Evolutionary conservation across 768 basidiomycete genomes (phyloP), one percentile per base, ranked within the genome.

Genomic region (Termitomyces titanicus): DNA sequence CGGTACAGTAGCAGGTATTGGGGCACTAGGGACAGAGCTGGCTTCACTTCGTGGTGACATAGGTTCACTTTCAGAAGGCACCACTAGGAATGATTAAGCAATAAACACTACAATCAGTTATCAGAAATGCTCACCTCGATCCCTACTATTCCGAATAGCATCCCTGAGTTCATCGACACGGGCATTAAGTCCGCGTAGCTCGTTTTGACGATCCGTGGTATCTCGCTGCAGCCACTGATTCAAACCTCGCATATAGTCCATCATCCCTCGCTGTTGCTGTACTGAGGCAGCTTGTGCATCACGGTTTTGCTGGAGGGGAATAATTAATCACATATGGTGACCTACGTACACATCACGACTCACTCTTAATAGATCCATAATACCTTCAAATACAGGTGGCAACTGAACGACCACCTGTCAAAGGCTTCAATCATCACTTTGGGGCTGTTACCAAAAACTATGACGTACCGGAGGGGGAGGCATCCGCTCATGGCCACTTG

Each of bases 161-260:
- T 73, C 60, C 47, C 77, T 69, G 9, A 85, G 57, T 42, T 79
- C 74, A 31, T 78, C 75, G 6, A 93, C 74, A 11, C 88, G 80
- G 17, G 81, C 83, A 40, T 81, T 74, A 8, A 94, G 81, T 9
- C 80, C 82, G 17, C 78, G 78, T 37, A 93, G 70, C 64, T 92
- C 91, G 3, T 80, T 75, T 58, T 90, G 90, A 22, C 92, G 84
- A 68, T 92, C 89, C 44, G 79, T 77, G 0, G 91, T 89, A 66
- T 94, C 92, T 33, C 84, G 79, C 53, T 79, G 84, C 15, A 94
- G 72, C 92, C 92, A 94, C 33, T 82, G 79, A 59, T 93, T 94
- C 31, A 93, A 72, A 2, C 77, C 80, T 46, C 80, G 65, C 81
- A 94, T 85, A 61, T 94, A 92, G 50, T 86, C 74, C 81, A 89